Evolutionary conservation across 2,329 filamentous ascomycete genomes (phyloP), one percentile per base, ranked within the genome.

Genomic region (Grosmannia serpens): DNA sequence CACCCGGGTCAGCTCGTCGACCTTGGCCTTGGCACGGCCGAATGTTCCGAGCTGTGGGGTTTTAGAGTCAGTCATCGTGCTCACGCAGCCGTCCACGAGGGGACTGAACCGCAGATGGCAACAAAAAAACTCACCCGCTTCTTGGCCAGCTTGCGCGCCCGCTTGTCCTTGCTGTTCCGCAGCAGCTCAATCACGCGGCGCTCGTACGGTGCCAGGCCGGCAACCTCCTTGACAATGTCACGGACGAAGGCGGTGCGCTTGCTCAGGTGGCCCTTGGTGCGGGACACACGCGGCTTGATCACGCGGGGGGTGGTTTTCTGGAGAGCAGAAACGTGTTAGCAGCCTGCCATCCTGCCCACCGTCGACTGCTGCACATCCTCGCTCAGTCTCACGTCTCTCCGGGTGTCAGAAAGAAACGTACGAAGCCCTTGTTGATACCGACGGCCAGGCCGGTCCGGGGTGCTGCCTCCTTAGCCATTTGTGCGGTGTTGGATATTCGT

Each of bases 81-180:
- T 38, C 35, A 15, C 17, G 35, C 15, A 46, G n/a, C 38, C 15
- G 9, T 46, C 41, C 20, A 46, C 20, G 4, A 17, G 41, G 9
- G 10, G n/a, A 22, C 7, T 22, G 41, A 22, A 22, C 22, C 22
- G 17, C 8, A 46, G 2, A 22, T 22, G 2, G 7, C 9, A 41
- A 29, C 65, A 24, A 41, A 29, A 46, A 51, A 20, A 84, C 87
- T 68, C 84, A 92, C 88, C 78, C 92, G 87, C 89, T 95, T 96
- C 91, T 97, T 97, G 72, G 92, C 92, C 73, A 96, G 89, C 87
- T 96, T 96, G 70, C 92, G 86, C 72, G 92, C 92, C 79, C 92
- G 90, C 89, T 97, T 97, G 81, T 99, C 94, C 83, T 95, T 95
- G 82, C 84, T 87, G 88, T 99, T 99, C 73, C 94, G 90, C 79